These are phyloP conservation scores for Synchytrium microbalum DNA, from an alignment of 371 early-diverging fungal species.

Conservation along the genomic window DNA sequence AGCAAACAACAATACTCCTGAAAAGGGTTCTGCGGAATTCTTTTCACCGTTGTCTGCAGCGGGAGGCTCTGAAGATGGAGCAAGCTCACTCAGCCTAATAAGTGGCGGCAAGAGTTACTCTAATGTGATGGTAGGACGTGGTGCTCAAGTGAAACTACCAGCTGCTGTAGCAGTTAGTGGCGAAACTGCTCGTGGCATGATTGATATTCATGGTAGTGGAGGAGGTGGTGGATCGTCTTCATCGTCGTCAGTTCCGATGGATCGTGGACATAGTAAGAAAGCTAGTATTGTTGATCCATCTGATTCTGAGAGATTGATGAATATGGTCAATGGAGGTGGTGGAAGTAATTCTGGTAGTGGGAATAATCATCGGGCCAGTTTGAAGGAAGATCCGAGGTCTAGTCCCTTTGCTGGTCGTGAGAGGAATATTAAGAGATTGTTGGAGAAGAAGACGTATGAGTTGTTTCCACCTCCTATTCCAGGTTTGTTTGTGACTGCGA, in stretches of 20 bases:
- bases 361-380: background rate
- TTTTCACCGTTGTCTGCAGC: background rate
- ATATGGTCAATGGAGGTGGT: background rate
- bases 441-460: conserved; percentile 34
- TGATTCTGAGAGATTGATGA: background rate
- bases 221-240: no score
- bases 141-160: background rate
- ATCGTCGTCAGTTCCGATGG: background rate
- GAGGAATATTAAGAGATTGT: conserved; percentile 12
- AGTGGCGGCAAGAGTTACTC: background rate
- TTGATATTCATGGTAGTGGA: background rate
- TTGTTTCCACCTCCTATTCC: conserved; percentile 36
- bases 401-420: background rate
- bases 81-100: background rate
- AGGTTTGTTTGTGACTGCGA: conserved; percentile 12
- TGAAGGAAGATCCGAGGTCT: background rate
- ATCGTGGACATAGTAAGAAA: background rate
- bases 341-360: background rate
- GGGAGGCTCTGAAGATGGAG: background rate
- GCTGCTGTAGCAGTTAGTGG: background rate
- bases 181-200: background rate
- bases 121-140: background rate
- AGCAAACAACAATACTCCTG: no score
- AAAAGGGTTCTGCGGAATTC: no score
- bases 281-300: background rate